These are phyloP conservation scores for Pholiota conissans DNA, from an alignment of 768 basidiomycete genomes.

Conservation along the genomic window DNA sequence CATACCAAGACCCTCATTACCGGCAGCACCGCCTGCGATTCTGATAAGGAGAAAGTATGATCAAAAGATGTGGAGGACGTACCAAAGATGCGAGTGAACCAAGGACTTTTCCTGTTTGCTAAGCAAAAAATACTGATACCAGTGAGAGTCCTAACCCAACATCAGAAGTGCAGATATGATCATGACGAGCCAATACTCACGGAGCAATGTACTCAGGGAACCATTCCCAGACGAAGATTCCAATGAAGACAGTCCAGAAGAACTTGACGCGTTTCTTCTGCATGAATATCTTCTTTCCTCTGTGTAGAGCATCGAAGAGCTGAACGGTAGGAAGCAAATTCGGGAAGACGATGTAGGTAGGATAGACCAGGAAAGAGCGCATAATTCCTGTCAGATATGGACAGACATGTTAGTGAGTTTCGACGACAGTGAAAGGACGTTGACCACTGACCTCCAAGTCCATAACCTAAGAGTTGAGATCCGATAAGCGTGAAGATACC, in stretches of 20 bases:
- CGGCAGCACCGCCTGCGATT: slow-evolving; percentile 48
- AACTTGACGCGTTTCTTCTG: slow-evolving; percentile 58
- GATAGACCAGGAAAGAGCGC: slow-evolving; percentile 52
- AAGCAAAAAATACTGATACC: slow-evolving; percentile 64
- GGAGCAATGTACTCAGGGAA: slow-evolving; percentile 52
- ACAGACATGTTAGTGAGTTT: too few relatives aligned
- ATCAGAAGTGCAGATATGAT: background rate
- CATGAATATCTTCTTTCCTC: slow-evolving; percentile 38
- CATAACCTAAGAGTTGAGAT: slow-evolving; percentile 41
- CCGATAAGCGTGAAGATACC: slow-evolving; percentile 43
- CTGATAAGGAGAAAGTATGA: background rate
- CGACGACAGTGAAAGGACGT: too few relatives aligned
- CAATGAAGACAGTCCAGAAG: slow-evolving; percentile 54
- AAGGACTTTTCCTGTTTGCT: slow-evolving; percentile 45
- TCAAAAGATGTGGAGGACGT: background rate
- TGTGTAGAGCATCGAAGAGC: slow-evolving; percentile 47
- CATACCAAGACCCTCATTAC: slow-evolving; percentile 62
- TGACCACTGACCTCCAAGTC: slow-evolving; percentile 28
- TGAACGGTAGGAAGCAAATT: slow-evolving; percentile 34
- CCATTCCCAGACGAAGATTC: slow-evolving; percentile 58
- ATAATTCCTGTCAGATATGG: slow-evolving; percentile 30
- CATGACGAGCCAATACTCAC: slow-evolving; percentile 19
- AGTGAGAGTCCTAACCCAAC: slow-evolving; percentile 43
- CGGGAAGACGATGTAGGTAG: slow-evolving; percentile 48
- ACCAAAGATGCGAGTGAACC: slow-evolving; percentile 58